Evolutionary conservation across 768 basidiomycete species (phyloP), one percentile per base, ranked within the genome.

Genomic region (Xanthoconium purpureum): DNA sequence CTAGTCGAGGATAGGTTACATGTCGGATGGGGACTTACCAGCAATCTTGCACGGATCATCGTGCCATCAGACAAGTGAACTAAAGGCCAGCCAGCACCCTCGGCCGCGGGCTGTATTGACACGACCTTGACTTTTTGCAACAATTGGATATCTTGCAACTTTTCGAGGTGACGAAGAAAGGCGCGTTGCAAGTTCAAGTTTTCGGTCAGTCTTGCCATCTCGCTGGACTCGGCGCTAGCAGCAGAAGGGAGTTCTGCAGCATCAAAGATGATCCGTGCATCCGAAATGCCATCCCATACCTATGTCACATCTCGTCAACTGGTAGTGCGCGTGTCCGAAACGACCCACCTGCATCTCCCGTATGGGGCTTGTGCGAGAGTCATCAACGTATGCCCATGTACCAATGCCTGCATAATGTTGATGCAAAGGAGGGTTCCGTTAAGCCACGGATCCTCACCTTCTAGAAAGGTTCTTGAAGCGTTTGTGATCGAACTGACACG

Each of bases 211-310:
- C 84, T 84, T 15, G 94, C 85, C 88, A 98, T 92, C 70, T 78
- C 77, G 30, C 57, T 57, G 7, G 65, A 68, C 24, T 70, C 65
- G 2, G 56, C 32, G 32, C 71, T 75, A 56, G 69, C 17, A 65
- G 59, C 63, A 58, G 39, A 58, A 50, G 46, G 69, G 54, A 51
- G 71, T 20, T 84, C 81, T 2, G 80, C 73, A 0, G 87, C 78
- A 39, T 79, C 77, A 65, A 95, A 95, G 8, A 76, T 76, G 50
- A 94, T 86, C 14, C 90, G 81, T 9, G 93, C 87, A 62, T 87
- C 84, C 2, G 91, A 89, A 39, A 94, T 60, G 2, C 94, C 94
- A 67, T 97, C 94, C 96, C 95, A 99, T 13, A 96, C 86, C 93
- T 87, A 59, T 24, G 35, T 24, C 20, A 58, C 48, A 3, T 15